Percentiles rank a stretch among this genome's conserved stretches.
phyloP scores from a whole-genome alignment of 2,329 filamentous ascomycete genomes.

The Penicillium sp. region DNA sequence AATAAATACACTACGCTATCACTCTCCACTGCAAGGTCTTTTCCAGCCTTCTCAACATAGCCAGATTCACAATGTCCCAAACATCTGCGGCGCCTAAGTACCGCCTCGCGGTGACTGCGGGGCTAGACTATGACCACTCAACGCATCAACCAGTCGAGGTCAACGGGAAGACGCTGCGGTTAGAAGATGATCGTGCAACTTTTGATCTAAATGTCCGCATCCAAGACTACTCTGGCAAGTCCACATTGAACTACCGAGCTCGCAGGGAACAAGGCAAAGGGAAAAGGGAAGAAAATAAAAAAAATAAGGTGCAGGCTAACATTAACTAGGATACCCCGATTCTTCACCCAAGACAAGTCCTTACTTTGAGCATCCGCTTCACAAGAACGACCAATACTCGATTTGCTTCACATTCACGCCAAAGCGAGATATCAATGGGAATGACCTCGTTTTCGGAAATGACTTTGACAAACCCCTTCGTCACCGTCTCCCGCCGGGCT shows the following conservation, averaged over 20 bases:
- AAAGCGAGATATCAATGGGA: conserved; percentile 59
- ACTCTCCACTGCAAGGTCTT: not conserved
- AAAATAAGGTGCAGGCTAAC: not conserved
- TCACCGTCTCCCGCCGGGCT: conserved; percentile 77
- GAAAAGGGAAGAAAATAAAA: not conserved
- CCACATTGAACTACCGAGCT: no score
- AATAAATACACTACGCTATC: not conserved
- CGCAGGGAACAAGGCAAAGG: no score
- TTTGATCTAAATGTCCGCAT: conserved; percentile 70
- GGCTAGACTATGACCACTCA: conserved; percentile 65
- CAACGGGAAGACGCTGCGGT: conserved; percentile 60
- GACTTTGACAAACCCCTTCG: conserved; percentile 90
- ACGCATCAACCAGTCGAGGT: conserved; percentile 70
- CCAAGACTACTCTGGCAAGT: conserved; percentile 49
- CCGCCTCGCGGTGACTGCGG: conserved; percentile 74
- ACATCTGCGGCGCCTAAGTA: conserved; percentile 43
- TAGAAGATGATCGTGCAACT: conserved; percentile 60
- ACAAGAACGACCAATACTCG: conserved; percentile 74
- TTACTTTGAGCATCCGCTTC: conserved; percentile 69
- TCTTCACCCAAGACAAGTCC: conserved; percentile 62
- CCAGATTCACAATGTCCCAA: not conserved
- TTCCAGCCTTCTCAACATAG: not conserved
- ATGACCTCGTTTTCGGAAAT: conserved; percentile 84
- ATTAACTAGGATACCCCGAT: conserved; percentile 58
- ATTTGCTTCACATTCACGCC: conserved; percentile 74